A percentile compares a stretch with the other conserved stretches of the same genome.
Evolutionary conservation across 306 rosid species (phyloP).

Genomic region (Pueraria montana): DNA sequence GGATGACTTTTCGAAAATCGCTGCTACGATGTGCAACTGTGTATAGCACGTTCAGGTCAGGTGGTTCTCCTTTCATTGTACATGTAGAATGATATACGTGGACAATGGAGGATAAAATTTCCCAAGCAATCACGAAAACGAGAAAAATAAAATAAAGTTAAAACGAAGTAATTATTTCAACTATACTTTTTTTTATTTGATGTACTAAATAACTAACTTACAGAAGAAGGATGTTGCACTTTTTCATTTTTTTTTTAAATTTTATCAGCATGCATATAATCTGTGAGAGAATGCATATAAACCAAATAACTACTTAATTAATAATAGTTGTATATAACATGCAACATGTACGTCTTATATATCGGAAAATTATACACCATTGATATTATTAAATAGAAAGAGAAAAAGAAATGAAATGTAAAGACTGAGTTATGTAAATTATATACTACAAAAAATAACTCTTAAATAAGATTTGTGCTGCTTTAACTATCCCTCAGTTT

Average conservation of each 20-base stretch:
- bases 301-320: too few species aligned
- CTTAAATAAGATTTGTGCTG: not conserved
- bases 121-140: not conserved
- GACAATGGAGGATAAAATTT: not conserved
- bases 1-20: not conserved
- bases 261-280: not conserved
- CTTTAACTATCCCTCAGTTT: not conserved
- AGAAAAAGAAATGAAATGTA: too few species aligned
- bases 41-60: not conserved
- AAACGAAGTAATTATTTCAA: not conserved
- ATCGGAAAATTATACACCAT: not conserved
- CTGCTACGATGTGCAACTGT: not conserved
- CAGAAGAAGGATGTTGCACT: not conserved
- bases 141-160: not conserved
- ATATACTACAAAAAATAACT: not conserved
- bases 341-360: not conserved
- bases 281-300: not conserved
- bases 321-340: not conserved
- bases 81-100: not conserved
- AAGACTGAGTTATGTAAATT: not conserved
- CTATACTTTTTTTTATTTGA: not conserved
- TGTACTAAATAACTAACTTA: too few species aligned
- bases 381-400: not conserved
- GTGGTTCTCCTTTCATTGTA: slow-evolving; percentile 9
- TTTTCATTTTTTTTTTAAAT: not conserved